Evolutionary conservation across 371 early-diverging fungal species (phyloP).

Genomic region (Haplosporangium sp.): DNA sequence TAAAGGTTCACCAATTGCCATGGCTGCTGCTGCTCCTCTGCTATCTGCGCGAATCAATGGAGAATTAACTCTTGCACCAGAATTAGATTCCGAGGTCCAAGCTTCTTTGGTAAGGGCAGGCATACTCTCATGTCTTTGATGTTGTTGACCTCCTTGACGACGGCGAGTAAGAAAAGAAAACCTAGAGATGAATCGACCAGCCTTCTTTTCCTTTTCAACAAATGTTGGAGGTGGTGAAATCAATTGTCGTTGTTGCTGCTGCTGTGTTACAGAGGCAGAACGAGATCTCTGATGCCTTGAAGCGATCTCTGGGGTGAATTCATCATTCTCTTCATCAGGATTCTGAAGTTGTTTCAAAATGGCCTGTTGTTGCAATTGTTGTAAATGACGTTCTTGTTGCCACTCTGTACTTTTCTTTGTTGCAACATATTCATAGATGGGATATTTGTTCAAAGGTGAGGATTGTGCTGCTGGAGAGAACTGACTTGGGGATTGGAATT

Average conservation of each 20-base stretch:
- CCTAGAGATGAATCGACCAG: slow-evolving; percentile 35
- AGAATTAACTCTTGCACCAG: slow-evolving; percentile 14
- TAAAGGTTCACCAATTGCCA: slow-evolving; percentile 5
- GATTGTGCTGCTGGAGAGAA: slow-evolving; percentile 20
- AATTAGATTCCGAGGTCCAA: slow-evolving; percentile 5
- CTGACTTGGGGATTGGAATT: slow-evolving; percentile 13
- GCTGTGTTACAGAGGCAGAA: slow-evolving; percentile 6
- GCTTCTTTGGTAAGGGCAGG: slow-evolving; percentile 14
- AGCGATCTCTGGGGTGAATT: slow-evolving; percentile 6
- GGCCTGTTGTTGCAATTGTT: slow-evolving; percentile 31
- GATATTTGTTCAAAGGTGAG: slow-evolving; percentile 27
- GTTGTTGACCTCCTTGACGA: slow-evolving; percentile 14
- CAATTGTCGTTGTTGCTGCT: slow-evolving; percentile 27
- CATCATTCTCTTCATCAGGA: slow-evolving; percentile 33
- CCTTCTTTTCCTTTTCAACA: slow-evolving; percentile 34
- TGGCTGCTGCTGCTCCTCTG: not conserved
- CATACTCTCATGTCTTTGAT: slow-evolving; percentile 48
- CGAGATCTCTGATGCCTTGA: slow-evolving; percentile 30
- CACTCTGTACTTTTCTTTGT: slow-evolving; percentile 8
- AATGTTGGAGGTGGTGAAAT: slow-evolving; percentile 26
- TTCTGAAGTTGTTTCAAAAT: slow-evolving; percentile 22
- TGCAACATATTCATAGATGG: slow-evolving; percentile 31
- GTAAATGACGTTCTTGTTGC: slow-evolving; percentile 33
- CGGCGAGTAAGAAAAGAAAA: slow-evolving; percentile 53
- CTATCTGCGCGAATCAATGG: slow-evolving; percentile 16